Evolutionary conservation across 768 basidiomycete species (phyloP).

Genomic region (Tylopilus balloui): DNA sequence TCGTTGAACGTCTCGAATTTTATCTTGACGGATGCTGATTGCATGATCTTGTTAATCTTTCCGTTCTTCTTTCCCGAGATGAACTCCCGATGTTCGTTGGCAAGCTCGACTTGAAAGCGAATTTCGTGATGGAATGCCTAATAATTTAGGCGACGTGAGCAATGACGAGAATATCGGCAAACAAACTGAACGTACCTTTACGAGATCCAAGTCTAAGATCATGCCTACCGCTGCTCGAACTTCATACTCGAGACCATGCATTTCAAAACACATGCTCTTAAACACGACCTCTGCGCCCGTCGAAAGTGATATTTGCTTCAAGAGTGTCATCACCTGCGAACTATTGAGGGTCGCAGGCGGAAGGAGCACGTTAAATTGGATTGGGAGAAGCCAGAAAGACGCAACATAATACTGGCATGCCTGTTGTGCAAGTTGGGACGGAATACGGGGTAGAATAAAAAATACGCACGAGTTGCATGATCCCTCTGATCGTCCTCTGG

Average conservation of each 20-base stretch:
- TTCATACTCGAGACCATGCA: slow-evolving; percentile 91
- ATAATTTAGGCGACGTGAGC: background rate
- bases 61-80: slow-evolving; percentile 99
- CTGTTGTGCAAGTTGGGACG: slow-evolving; percentile 27
- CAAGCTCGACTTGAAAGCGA: slow-evolving; percentile 95
- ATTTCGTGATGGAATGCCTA: slow-evolving; percentile 96
- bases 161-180: background rate
- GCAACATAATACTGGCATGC: slow-evolving; percentile 94
- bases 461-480: slow-evolving; percentile 86
- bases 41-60: slow-evolving; percentile 99
- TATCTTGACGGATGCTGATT: slow-evolving; percentile 94
- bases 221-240: slow-evolving; percentile 80
- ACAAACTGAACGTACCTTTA: slow-evolving; percentile 57
- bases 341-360: slow-evolving; percentile 79
- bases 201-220: slow-evolving; percentile 86
- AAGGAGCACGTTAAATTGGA: slow-evolving; percentile 88
- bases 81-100: slow-evolving; percentile 97
- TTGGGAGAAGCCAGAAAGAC: slow-evolving; percentile 94
- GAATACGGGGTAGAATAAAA: slow-evolving; percentile 16
- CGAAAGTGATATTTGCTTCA: slow-evolving; percentile 81
- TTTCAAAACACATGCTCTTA: slow-evolving; percentile 96
- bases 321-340: slow-evolving; percentile 74
- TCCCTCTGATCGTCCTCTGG: slow-evolving; percentile 85
- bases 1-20: slow-evolving; percentile 99
- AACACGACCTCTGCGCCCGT: slow-evolving; percentile 94